Percentiles rank a stretch among this genome's conserved stretches.
Conservation (phyloP, 768 basidiomycete species). For the Mycena vulgaris region DNA sequence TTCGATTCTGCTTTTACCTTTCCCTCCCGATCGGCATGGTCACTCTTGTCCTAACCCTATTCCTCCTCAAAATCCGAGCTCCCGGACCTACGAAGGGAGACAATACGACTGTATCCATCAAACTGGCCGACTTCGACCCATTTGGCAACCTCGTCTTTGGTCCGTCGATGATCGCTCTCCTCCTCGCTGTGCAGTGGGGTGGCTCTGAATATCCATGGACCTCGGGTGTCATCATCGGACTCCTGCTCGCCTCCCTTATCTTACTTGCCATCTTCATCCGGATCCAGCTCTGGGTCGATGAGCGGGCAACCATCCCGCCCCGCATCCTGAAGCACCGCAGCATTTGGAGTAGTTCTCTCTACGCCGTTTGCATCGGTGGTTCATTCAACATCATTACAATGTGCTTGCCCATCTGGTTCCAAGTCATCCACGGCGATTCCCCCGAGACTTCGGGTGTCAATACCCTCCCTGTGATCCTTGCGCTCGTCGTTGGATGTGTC, state of each 20-base stretch:
- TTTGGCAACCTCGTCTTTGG: conserved; percentile 25
- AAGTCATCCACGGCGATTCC: conserved; percentile 54
- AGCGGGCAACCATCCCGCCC: conserved; percentile 32
- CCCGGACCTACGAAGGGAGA: conserved; percentile 1
- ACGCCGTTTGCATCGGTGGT: not conserved
- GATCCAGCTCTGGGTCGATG: conserved; percentile 33
- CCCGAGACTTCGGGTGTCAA: conserved; percentile 52
- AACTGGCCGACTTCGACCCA: conserved; percentile 27
- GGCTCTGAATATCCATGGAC: conserved; percentile 61
- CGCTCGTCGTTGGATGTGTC: conserved; percentile 56
- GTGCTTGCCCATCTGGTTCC: conserved; percentile 40
- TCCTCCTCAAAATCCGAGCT: conserved; percentile 36
- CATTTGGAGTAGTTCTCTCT: not conserved
- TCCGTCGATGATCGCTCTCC: conserved; percentile 30
- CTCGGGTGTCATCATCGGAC: conserved; percentile 33
- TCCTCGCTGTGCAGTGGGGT: conserved; percentile 61
- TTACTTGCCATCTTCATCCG: conserved; percentile 26
- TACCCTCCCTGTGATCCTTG: conserved; percentile 52
- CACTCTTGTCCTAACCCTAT: conserved; percentile 28
- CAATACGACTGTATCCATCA: not conserved
- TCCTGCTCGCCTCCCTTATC: conserved; percentile 32
- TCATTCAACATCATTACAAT: not conserved
- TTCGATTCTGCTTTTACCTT: conserved; percentile 51
- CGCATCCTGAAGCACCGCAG: conserved; percentile 29
- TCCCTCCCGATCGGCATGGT: conserved; percentile 32